Conservation (phyloP, 2,329 filamentous ascomycete genomes). For the Pleomassaria siparia region DNA sequence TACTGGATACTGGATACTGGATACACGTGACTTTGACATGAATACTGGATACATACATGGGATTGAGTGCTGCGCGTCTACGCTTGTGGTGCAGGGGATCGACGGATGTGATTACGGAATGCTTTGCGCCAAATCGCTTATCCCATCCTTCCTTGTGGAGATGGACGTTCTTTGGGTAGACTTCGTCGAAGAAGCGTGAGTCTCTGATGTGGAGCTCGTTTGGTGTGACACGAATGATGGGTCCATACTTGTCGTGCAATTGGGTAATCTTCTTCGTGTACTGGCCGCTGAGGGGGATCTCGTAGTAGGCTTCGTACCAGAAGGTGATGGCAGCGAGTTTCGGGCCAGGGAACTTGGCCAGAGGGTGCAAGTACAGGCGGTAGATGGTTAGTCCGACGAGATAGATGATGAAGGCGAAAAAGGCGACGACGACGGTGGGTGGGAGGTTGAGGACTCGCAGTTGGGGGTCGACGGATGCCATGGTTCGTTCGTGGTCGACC, state of each 20-base stretch:
- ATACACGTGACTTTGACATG: constrained; percentile 2
- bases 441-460: constrained; percentile 15
- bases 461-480: constrained; percentile 11
- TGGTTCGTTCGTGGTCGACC: constrained; percentile 9
- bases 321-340: constrained; percentile 31
- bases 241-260: constrained; percentile 39
- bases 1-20: constrained; percentile 19
- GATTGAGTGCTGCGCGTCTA: constrained; percentile 32
- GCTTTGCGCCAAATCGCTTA: constrained; percentile 31
- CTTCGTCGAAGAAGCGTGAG: constrained; percentile 40
- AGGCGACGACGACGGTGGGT: constrained; percentile 6
- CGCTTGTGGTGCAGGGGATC: constrained; percentile 32
- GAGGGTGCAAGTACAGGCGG: constrained; percentile 48
- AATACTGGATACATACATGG: constrained; percentile 25
- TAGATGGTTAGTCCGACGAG: constrained; percentile 33
- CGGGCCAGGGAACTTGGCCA: constrained; percentile 50
- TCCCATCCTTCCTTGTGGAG: constrained; percentile 41
- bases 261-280: constrained; percentile 33
- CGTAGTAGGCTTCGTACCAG: constrained; percentile 41
- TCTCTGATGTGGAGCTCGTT: constrained; percentile 48
- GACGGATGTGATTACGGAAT: constrained; percentile 31
- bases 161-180: constrained; percentile 35
- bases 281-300: constrained; percentile 33
- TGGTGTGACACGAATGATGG: constrained; percentile 47
- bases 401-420: constrained; percentile 13